Percentiles rank a stretch among this genome's conserved stretches.
Conservation (phyloP, 1,284 basidiomycete species). For the Rhizoctonia solani region DNA sequence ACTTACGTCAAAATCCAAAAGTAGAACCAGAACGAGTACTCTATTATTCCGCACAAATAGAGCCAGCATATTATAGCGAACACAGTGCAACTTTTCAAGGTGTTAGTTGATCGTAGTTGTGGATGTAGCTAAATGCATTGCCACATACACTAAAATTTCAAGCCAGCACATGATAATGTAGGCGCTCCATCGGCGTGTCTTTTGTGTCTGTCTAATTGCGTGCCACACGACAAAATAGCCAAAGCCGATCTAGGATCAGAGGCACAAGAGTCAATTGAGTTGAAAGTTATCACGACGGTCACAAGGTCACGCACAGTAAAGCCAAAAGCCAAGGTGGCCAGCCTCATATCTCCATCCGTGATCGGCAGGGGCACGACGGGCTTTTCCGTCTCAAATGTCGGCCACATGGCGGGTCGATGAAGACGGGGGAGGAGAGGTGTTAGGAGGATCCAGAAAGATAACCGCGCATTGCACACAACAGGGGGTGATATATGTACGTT, state of each 20-base stretch:
- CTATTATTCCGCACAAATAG: conserved; percentile 35
- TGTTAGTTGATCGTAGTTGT: neutral
- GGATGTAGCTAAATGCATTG: neutral
- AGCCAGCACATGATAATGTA: conserved; percentile 31
- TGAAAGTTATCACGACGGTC: neutral
- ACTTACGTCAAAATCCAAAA: conserved; percentile 37
- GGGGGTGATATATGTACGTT: neutral
- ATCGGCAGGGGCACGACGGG: conserved; percentile 1
- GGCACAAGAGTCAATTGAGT: neutral
- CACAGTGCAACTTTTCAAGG: neutral
- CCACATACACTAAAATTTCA: conserved; percentile 27
- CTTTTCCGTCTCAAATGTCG: conserved; percentile 25
- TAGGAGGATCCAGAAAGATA: neutral
- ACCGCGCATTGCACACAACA: neutral
- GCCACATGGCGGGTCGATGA: conserved; percentile 14
- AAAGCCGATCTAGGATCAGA: conserved; percentile 25
- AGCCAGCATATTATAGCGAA: conserved; percentile 39
- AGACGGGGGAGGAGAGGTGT: neutral
- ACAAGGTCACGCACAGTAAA: conserved; percentile 4
- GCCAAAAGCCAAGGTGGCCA: conserved; percentile 30
- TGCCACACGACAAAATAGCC: conserved; percentile 30
- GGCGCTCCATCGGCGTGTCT: conserved; percentile 26
- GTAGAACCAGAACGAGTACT: conserved; percentile 37
- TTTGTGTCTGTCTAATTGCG: conserved; percentile 24
- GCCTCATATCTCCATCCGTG: conserved; percentile 22